Base-by-base conservation (phyloP, 2,329 filamentous ascomycete species). In the Monosporascus sp. region DNA sequence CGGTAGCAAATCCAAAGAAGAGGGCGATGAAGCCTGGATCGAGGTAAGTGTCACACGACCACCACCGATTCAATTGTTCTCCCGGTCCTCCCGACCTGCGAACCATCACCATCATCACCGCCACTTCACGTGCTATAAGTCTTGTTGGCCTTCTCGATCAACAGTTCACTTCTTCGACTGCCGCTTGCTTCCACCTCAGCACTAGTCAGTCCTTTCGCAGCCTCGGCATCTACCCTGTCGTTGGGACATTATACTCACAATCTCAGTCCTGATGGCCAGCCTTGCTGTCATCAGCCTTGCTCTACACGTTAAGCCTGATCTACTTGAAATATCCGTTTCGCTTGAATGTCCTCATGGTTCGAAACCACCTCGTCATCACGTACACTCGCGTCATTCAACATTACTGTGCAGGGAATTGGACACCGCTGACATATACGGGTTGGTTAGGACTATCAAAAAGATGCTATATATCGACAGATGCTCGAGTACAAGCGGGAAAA, bases 381-480 rank as follows among this genome's bases (percentile, higher is more conserved):
- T 60, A 60, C 56, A 53, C 55, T 55, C 57, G 58, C 62, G 54
- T 55, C 53, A 55, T 60, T 58, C 60, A 57, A 55, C 38, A 60
- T 56, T 49, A 56, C 55, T 46, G 54, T 58, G 55, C 52, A 52
- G 59, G 56, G 61, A 58, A 52, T 46, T 55, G 58, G 61, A 58
- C 55, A 46, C 63, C 63, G 63, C 66, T 74, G 69, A 71, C 65
- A 62, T 64, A 66, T 64, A 66, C 58, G 68, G 70, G 47, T 60
- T 67, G 56, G 70, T 63, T 72, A 95, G 90, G 84, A 88, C 68
- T 94, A 88, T 66, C 89, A 93, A 74, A 99, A 97, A 75, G 94
- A 96, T 76, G 94, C 94, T 59, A 96, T 99, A 69, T 87, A 89
- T 65, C 90, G 95, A 54, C 93, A 97, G 74, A 96, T 99, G 91